Conservation (phyloP, 805 yeast species). For the Saccharomycopsis fibuligera region DNA sequence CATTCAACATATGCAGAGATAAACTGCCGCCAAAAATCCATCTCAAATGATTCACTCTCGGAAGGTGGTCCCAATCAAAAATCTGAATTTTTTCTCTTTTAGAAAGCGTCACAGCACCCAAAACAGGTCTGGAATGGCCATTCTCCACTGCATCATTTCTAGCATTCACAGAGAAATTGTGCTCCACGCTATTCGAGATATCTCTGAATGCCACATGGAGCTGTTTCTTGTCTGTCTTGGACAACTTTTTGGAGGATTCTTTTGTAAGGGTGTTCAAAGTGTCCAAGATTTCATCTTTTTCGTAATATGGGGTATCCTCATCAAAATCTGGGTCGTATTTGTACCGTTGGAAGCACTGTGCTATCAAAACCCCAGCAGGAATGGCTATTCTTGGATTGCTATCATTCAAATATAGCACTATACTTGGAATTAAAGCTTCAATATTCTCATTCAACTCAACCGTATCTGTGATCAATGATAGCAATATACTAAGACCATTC, state of each 20-base stretch:
- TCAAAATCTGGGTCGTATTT: constrained; percentile 32
- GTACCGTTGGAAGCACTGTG: constrained; percentile 17
- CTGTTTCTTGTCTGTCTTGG: constrained; percentile 58
- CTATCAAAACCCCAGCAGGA: constrained; percentile 15
- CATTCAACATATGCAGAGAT: constrained; percentile 1
- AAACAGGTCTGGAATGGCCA: constrained; percentile 1
- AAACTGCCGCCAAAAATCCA: constrained; percentile 17
- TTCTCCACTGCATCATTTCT: background rate
- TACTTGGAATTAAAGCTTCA: constrained; percentile 11
- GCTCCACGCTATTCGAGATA: constrained; percentile 42
- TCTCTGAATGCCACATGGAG: constrained; percentile 56
- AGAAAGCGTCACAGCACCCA: constrained; percentile 1
- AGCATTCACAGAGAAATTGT: constrained; percentile 28
- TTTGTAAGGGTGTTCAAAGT: constrained; percentile 39
- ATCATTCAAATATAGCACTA: constrained; percentile 9
- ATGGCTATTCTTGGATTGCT: constrained; percentile 7
- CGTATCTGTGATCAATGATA: constrained; percentile 13
- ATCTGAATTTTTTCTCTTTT: background rate
- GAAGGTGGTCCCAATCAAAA: constrained; percentile 8
- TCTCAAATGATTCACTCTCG: constrained; percentile 12
- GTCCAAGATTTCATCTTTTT: constrained; percentile 40
- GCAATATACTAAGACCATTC: constrained; percentile 13
- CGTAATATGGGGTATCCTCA: constrained; percentile 46
- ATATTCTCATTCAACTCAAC: constrained; percentile 14
- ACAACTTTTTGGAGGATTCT: constrained; percentile 48